Evolutionary conservation across 2,329 filamentous ascomycete species (phyloP).

Genomic region (Phaeosphaeria sp.): DNA sequence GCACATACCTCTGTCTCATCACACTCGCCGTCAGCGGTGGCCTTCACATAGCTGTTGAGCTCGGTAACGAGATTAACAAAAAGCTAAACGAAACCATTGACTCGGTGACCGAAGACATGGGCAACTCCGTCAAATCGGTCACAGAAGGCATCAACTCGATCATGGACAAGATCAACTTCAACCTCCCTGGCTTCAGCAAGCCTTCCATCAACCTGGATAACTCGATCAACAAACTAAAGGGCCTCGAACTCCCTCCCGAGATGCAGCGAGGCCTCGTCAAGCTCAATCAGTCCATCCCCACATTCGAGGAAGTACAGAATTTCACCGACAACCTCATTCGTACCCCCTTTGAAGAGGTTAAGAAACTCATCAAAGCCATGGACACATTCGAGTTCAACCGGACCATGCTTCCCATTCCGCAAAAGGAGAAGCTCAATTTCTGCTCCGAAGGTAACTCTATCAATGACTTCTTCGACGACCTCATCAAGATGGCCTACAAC

Average conservation of each 20-base stretch:
- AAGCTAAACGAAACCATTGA: constrained; percentile 69
- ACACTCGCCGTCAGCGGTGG: constrained; percentile 81
- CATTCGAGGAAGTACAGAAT: constrained; percentile 83
- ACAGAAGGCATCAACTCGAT: constrained; percentile 48
- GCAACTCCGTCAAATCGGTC: constrained; percentile 44
- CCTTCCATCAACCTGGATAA: constrained; percentile 69
- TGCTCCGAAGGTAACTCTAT: constrained; percentile 86
- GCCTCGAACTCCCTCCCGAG: constrained; percentile 71
- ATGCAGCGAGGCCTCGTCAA: constrained; percentile 73
- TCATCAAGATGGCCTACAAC: constrained; percentile 70
- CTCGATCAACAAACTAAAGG: constrained; percentile 70
- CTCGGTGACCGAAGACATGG: constrained; percentile 59
- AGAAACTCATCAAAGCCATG: constrained; percentile 72
- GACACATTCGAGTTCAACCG: constrained; percentile 79
- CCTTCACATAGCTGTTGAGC: constrained; percentile 71
- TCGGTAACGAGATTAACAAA: constrained; percentile 66
- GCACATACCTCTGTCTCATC: constrained; percentile 89
- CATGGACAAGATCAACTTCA: constrained; percentile 49
- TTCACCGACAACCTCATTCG: constrained; percentile 76
- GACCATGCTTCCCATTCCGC: constrained; percentile 78
- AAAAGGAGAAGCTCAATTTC: constrained; percentile 83
- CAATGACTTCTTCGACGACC: constrained; percentile 78
- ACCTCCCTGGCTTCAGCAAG: constrained; percentile 51
- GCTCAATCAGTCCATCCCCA: constrained; percentile 80
- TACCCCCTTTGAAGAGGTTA: constrained; percentile 82